Evolutionary conservation across 495 filamentous ascomycete species (phyloP), one percentile per base, ranked within the genome.

Genomic region (Neurospora sp.): DNA sequence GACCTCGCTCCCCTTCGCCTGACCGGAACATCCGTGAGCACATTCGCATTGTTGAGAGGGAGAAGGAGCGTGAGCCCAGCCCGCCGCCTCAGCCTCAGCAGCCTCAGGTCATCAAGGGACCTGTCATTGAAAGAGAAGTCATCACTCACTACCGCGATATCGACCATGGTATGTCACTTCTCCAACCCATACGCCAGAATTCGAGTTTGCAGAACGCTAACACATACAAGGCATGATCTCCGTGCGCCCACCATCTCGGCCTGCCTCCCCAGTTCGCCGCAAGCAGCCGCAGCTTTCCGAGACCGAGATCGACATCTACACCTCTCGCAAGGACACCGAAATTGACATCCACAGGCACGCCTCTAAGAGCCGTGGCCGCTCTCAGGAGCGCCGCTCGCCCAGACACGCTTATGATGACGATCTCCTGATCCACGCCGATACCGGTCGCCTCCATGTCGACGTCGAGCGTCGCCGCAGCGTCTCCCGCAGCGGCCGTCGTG

Each of bases 91-190:
- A 85, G 35, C 82, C 86, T 35, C 84, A 86, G 49, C 88, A 90
- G 4, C 83, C 84, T 31, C 74, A 77, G 72, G 80, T 87, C 38
- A 90, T 93, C 78, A 86, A 88, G 75, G 89, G 88, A 23, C 91
- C 92, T 5, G 87, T 89, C 5, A 92, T 95, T 76, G 90, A 92
- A 78, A 89, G 93, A 74, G 92, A 96, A 78, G 87, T 96, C 62
- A 92, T 94, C 73, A 93, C 92, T 2, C 93, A 94, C 80, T 94
- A 96, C 78, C 87, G 91, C 31, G 91, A 95, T 77, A 92, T 97
- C 78, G 92, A 97, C 80, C 93, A 97, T 83, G 94, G 93, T 92
- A 85, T 81, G 82, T 82, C 39, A 27, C 27, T 27, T 16, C 12
- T 66, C 31, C 8, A 44, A 39, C 9, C 37, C 8, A 1, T 12